phyloP scores from a whole-genome alignment of 2,329 filamentous ascomycete species.

The Trichoderma breve region DNA sequence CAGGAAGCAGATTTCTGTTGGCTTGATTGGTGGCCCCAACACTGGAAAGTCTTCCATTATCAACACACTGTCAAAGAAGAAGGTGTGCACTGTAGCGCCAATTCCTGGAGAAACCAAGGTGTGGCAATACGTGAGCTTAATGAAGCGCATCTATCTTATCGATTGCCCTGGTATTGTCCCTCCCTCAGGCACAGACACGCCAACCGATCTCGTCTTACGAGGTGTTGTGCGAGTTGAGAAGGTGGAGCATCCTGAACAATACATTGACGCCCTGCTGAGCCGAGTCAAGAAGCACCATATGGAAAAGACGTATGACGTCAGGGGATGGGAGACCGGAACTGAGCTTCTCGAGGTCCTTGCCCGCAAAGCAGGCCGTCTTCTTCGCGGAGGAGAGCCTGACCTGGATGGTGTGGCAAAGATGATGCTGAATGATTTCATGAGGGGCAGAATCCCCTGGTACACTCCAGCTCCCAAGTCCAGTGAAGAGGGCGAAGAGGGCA shows the following conservation, averaged over 20 bases:
- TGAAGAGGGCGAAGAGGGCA: slow-evolving; percentile 48
- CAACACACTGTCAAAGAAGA: slow-evolving; percentile 92
- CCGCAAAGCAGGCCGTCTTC: slow-evolving; percentile 77
- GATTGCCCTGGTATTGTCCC: slow-evolving; percentile 97
- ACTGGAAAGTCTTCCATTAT: slow-evolving; percentile 96
- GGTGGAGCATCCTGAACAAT: slow-evolving; percentile 93
- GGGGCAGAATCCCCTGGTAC: slow-evolving; percentile 96
- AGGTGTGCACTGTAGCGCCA: slow-evolving; percentile 88
- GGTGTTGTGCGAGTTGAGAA: slow-evolving; percentile 95
- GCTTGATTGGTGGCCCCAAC: slow-evolving; percentile 77
- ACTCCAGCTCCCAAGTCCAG: slow-evolving; percentile 65
- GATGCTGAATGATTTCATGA: slow-evolving; percentile 92
- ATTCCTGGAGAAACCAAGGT: slow-evolving; percentile 97
- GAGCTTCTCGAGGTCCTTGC: slow-evolving; percentile 86
- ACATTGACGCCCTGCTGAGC: slow-evolving; percentile 77
- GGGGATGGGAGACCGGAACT: slow-evolving; percentile 70
- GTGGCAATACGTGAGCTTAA: slow-evolving; percentile 95
- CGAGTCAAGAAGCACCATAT: slow-evolving; percentile 85
- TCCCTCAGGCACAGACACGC: slow-evolving; percentile 77
- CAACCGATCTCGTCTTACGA: slow-evolving; percentile 82
- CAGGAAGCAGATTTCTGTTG: slow-evolving; percentile 91
- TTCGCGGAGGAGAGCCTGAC: slow-evolving; percentile 93
- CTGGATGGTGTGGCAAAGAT: slow-evolving; percentile 94
- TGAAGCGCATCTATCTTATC: slow-evolving; percentile 87
- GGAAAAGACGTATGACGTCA: slow-evolving; percentile 88